These are phyloP conservation scores for Hanseniaspora sp. DNA, from an alignment of 1,139 yeast genomes.

Conservation along the genomic window DNA sequence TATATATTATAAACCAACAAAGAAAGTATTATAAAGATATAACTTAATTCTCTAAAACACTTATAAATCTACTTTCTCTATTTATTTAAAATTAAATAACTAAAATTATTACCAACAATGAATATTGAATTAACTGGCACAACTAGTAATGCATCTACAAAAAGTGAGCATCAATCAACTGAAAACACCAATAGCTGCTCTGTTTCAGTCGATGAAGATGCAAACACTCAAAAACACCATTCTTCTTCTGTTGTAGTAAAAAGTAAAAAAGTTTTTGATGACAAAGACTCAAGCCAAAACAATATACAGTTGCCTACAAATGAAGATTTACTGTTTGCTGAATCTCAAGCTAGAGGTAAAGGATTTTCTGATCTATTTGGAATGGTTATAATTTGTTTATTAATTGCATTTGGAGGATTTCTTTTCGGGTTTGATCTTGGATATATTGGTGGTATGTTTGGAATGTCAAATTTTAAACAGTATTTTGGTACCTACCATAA, in stretches of 20 bases:
- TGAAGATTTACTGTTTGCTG: constrained; percentile 2
- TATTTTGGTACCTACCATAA: constrained; percentile 36
- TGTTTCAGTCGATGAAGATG: no score
- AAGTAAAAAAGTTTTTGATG: background rate
- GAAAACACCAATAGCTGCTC: no score
- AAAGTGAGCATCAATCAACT: no score
- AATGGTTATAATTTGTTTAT: constrained; percentile 27
- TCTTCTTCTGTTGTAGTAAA: background rate
- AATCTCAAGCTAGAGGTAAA: background rate
- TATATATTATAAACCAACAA: no score
- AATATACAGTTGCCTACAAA: constrained; percentile 1
- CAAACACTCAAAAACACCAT: background rate
- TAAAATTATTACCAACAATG: no score
- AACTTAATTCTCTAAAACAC: no score
- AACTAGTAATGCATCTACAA: no score
- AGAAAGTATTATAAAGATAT: no score
- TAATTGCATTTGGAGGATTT: constrained; percentile 58
- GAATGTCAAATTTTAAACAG: constrained; percentile 50
- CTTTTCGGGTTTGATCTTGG: constrained; percentile 73
- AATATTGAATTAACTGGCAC: no score
- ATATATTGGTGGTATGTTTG: constrained; percentile 66
- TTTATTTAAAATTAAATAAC: no score
- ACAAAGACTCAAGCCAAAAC: background rate
- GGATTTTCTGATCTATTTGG: background rate
- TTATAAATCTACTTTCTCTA: no score